Base-by-base conservation (phyloP, 1,284 basidiomycete genomes). In the Trametes hirsuta region DNA sequence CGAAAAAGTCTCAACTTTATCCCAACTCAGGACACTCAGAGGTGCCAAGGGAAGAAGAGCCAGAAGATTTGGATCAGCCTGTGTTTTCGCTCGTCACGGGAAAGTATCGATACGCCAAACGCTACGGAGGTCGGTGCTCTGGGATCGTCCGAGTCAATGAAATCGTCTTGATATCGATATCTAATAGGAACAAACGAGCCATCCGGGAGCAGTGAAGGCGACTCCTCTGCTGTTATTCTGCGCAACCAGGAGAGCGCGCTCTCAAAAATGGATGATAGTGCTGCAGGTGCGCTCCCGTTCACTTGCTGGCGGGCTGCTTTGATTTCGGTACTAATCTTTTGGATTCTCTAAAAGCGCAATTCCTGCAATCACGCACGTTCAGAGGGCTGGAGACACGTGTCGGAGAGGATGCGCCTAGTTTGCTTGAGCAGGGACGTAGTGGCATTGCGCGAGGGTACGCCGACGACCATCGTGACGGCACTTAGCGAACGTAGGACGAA, bases 391-490 rank as follows among this genome's bases (percentile, higher is more conserved):
- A 98, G 65, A 79, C 85, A 30, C 82, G 92, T 10, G 70, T 91
- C 14, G 95, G 94, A 0, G 77, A 91, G 72, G 93, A 97, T 69
- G 84, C 82, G 9, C 95, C 96, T 0, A 86, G 91, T 61, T 70
- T 87, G 47, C 76, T 99, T 55, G 94, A 98, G 75, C 89, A 97
- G 74, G 97, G 94, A 1, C 79, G 94, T 58, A 92, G 84, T 65
- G 97, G 97, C 4, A 92, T 97, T 51, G 95, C 97, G 35, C 84
- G 90, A 64, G 93, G 91, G 4, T 98, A 99, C 73, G 77, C 81
- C 30, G 84, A 87, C 30, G 68, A 69, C 42, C 66, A 65, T 22
- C 40, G 55, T 10, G 35, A 39, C 37, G 47, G 14, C 44, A 30
- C 30, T 8, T 30, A 30, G 8, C 30, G 30, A 5, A 30, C 30